Conservation (phyloP, 1,284 basidiomycete species). For the Cutaneotrichosporon cavernicola region DNA sequence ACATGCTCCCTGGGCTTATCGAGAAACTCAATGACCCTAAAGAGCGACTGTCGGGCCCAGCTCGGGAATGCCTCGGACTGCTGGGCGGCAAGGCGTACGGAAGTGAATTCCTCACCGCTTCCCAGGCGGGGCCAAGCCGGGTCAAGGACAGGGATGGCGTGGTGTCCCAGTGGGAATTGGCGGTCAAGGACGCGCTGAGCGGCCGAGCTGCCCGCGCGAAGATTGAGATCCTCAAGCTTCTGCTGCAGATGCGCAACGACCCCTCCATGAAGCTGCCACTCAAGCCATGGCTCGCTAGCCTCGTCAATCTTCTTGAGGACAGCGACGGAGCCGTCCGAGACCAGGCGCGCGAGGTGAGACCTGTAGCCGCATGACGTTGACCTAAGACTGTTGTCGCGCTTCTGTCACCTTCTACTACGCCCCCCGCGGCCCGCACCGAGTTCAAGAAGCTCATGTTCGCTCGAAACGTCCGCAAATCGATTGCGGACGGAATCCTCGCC, state of each 20-base stretch:
- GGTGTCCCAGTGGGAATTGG: slow-evolving; percentile 71
- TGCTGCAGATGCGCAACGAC: slow-evolving; percentile 65
- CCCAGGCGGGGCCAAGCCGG: slow-evolving; percentile 46
- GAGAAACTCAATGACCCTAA: slow-evolving; percentile 51
- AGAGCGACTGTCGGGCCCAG: slow-evolving; percentile 41
- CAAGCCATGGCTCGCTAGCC: slow-evolving; percentile 71
- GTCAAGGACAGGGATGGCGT: slow-evolving; percentile 74
- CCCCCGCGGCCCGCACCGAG: slow-evolving; percentile 82
- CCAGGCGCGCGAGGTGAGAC: slow-evolving; percentile 62
- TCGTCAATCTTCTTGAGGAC: slow-evolving; percentile 86
- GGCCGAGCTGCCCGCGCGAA: slow-evolving; percentile 74
- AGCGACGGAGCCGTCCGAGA: slow-evolving; percentile 85
- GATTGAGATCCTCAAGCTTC: slow-evolving; percentile 48
- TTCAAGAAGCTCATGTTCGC: slow-evolving; percentile 87
- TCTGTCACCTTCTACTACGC: slow-evolving; percentile 75
- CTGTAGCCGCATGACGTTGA: neutral
- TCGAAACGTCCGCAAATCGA: slow-evolving; percentile 80
- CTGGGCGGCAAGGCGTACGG: slow-evolving; percentile 38
- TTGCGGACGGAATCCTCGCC: slow-evolving; percentile 57
- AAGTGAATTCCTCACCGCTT: neutral
- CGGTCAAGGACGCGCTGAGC: slow-evolving; percentile 66
- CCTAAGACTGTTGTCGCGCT: slow-evolving; percentile 71
- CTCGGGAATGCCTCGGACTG: slow-evolving; percentile 31
- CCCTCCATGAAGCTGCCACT: slow-evolving; percentile 75
- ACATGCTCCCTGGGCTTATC: slow-evolving; percentile 41